Evolutionary conservation across 1,139 yeast genomes (phyloP).

Genomic region (Sugiyamaella pinicola): DNA sequence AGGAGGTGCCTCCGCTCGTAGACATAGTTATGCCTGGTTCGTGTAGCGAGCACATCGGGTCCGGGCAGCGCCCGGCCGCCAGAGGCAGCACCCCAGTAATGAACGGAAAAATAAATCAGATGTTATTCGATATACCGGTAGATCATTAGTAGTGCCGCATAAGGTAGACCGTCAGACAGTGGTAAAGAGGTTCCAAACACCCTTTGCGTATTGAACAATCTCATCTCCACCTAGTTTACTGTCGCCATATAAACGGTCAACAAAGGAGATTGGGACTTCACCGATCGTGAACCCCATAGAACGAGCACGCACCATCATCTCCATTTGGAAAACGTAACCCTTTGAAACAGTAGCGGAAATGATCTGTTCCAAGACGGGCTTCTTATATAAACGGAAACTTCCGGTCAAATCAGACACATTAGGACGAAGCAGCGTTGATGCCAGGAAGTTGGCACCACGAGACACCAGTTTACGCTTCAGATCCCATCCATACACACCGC

Average conservation of each 20-base stretch:
- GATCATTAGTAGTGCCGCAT: no score
- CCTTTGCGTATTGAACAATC: conserved; percentile 74
- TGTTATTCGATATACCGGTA: no score
- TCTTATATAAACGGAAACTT: conserved; percentile 75
- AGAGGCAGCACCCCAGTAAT: no score
- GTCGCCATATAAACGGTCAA: conserved; percentile 80
- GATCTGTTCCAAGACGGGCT: conserved; percentile 65
- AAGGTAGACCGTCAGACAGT: no score
- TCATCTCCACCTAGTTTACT: conserved; percentile 82
- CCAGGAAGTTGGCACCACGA: conserved; percentile 80
- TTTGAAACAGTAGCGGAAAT: conserved; percentile 72
- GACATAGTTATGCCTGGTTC: no score
- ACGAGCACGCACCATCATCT: conserved; percentile 84
- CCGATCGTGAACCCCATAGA: conserved; percentile 70
- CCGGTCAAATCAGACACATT: conserved; percentile 78
- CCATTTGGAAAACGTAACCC: conserved; percentile 89
- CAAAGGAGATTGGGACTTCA: conserved; percentile 79
- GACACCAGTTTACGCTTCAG: conserved; percentile 77
- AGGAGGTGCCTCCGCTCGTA: no score
- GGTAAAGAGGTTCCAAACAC: conserved; percentile 71
- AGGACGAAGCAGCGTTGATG: conserved; percentile 72
- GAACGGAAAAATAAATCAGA: no score
- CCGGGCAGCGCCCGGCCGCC: no score
- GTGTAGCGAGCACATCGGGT: no score
- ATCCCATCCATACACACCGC: conserved; percentile 88